These are phyloP conservation scores for Medakamo hakoo DNA, from an alignment of 139 green algal species.

Conservation along the genomic window DNA sequence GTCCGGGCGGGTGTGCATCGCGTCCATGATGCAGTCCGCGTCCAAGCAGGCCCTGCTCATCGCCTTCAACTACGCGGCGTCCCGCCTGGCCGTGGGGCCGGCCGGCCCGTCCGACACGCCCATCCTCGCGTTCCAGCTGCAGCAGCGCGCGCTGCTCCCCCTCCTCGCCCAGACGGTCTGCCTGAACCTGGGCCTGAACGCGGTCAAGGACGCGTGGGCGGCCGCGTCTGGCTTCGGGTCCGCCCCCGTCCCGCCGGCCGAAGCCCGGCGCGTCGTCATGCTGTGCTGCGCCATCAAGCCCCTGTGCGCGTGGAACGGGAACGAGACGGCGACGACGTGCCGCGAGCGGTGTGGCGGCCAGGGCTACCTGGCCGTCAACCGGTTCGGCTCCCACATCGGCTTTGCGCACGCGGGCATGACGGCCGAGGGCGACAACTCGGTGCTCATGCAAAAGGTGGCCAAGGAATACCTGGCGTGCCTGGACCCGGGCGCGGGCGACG, in stretches of 20 bases:
- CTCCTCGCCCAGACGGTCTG: conserved; percentile 63
- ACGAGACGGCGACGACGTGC: conserved; percentile 34
- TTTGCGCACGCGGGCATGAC: conserved; percentile 88
- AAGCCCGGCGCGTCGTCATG: conserved; percentile 51
- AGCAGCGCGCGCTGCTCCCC: conserved; percentile 67
- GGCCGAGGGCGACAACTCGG: conserved; percentile 83
- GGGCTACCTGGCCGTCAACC: conserved; percentile 77
- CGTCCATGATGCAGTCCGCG: conserved; percentile 64
- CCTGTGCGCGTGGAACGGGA: conserved; percentile 69
- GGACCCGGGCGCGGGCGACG: conserved; percentile 4
- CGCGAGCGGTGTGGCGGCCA: conserved; percentile 44
- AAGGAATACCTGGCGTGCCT: conserved; percentile 27
- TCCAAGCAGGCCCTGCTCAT: conserved; percentile 51
- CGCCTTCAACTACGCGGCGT: conserved; percentile 50
- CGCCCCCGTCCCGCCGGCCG: conserved; percentile 17
- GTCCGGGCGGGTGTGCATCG: conserved; percentile 76
- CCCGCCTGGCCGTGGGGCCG: conserved; percentile 60
- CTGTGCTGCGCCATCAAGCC: conserved; percentile 90
- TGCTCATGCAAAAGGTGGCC: conserved; percentile 62
- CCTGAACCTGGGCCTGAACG: conserved; percentile 67
- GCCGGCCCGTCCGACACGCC: conserved; percentile 63
- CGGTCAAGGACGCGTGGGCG: conserved; percentile 50
- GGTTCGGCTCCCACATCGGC: conserved; percentile 68
- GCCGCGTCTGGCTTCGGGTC: conserved; percentile 50
- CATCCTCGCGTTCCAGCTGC: conserved; percentile 84